Evolutionary conservation across 768 basidiomycete genomes (phyloP).

Genomic region (Gyrodon lividus): DNA sequence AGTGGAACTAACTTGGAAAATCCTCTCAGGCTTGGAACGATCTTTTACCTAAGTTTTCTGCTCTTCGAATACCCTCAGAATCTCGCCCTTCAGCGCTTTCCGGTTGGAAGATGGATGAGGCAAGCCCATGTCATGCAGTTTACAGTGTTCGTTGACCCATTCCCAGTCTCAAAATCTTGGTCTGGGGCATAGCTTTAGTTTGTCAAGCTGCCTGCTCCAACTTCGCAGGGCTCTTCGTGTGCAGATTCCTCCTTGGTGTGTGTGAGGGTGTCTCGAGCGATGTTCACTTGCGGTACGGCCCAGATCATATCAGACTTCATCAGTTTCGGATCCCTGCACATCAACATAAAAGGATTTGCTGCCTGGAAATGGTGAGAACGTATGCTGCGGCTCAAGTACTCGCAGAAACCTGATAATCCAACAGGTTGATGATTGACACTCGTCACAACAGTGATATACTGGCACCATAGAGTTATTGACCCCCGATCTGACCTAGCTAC

Average conservation of each 20-base stretch:
- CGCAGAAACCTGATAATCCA: neutral
- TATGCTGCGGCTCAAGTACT: neutral
- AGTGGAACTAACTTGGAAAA: neutral
- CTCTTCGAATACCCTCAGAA: constrained; percentile 76
- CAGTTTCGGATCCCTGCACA: constrained; percentile 65
- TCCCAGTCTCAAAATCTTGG: constrained; percentile 58
- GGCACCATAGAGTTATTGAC: constrained; percentile 34
- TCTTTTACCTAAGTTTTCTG: constrained; percentile 72
- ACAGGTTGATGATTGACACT: constrained; percentile 71
- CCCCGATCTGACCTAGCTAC: neutral
- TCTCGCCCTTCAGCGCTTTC: constrained; percentile 68
- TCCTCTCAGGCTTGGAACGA: constrained; percentile 61
- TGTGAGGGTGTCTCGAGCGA: constrained; percentile 51
- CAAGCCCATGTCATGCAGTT: constrained; percentile 13
- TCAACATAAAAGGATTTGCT: constrained; percentile 51
- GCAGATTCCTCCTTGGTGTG: constrained; percentile 64
- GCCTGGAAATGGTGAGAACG: constrained; percentile 68
- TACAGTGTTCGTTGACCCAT: neutral
- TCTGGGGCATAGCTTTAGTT: constrained; percentile 64
- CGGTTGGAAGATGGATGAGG: constrained; percentile 84
- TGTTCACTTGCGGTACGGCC: constrained; percentile 37
- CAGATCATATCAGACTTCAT: constrained; percentile 71
- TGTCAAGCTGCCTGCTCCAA: constrained; percentile 70
- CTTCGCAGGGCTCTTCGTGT: constrained; percentile 62
- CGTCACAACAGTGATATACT: constrained; percentile 49